Evolutionary conservation across 1,284 basidiomycete genomes (phyloP).

Genomic region (Cryptococcus sp.): DNA sequence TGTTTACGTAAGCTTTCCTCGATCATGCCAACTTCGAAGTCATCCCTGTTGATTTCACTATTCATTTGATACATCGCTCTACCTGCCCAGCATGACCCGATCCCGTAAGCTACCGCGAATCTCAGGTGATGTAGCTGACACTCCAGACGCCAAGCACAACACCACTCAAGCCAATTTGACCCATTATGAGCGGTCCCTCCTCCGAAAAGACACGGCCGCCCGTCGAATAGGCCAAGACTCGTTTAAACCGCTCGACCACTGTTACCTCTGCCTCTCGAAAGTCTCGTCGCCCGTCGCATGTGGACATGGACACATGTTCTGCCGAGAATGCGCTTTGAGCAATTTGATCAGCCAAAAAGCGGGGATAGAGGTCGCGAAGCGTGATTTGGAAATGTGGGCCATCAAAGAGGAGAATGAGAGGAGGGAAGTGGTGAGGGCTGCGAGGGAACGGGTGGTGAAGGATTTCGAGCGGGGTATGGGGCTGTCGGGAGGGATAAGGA

Average conservation of each 20-base stretch:
- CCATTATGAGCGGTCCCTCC: constrained; percentile 43
- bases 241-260: constrained; percentile 81
- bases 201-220: constrained; percentile 32
- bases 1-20: too few relatives aligned
- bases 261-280: constrained; percentile 72
- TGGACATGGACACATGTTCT: constrained; percentile 72
- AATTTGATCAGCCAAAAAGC: constrained; percentile 63
- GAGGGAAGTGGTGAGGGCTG: constrained; percentile 58
- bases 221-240: constrained; percentile 84
- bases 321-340: constrained; percentile 68
- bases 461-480: constrained; percentile 78
- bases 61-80: too few relatives aligned
- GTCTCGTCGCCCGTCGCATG: constrained; percentile 77
- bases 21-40: too few relatives aligned
- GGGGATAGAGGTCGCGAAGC: constrained; percentile 78
- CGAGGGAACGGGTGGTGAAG: constrained; percentile 71
- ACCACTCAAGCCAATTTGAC: constrained; percentile 44
- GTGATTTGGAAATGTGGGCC: constrained; percentile 63
- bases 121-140: neutral
- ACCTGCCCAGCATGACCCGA: neutral
- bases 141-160: constrained; percentile 45
- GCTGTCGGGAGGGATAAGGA: constrained; percentile 39
- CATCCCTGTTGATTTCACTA: too few relatives aligned
- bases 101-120: constrained; percentile 6
- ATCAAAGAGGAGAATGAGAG: constrained; percentile 70